These are phyloP conservation scores for Ogataea polymorpha DNA, from an alignment of 805 yeast species.

Conservation along the genomic window DNA sequence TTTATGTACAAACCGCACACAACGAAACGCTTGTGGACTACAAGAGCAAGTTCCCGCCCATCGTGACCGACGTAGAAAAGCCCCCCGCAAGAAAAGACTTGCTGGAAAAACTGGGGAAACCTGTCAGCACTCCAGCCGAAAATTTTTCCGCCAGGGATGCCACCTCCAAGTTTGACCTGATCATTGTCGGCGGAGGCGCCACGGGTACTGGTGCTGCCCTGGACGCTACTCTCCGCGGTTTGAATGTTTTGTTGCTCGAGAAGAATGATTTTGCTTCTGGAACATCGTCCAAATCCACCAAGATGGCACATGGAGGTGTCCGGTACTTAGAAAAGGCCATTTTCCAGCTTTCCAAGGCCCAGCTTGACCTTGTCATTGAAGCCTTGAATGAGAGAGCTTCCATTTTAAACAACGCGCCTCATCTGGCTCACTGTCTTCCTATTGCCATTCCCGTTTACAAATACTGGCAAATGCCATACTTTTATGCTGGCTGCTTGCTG, in stretches of 20 bases:
- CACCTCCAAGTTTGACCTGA: slow-evolving; percentile 64
- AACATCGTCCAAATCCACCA: slow-evolving; percentile 90
- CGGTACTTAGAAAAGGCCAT: slow-evolving; percentile 93
- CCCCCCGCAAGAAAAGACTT: slow-evolving; percentile 60
- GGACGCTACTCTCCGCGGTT: slow-evolving; percentile 88
- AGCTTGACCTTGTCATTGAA: slow-evolving; percentile 82
- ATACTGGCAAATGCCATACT: slow-evolving; percentile 95
- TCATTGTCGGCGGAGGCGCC: slow-evolving; percentile 95
- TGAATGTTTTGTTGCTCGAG: slow-evolving; percentile 83
- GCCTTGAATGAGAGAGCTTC: slow-evolving; percentile 85
- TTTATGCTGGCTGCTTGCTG: slow-evolving; percentile 85
- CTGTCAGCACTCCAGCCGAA: slow-evolving; percentile 11
- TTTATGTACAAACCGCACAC: slow-evolving; percentile 7
- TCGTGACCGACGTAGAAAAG: slow-evolving; percentile 41
- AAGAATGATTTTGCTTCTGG: slow-evolving; percentile 89
- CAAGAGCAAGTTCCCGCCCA: slow-evolving; percentile 34
- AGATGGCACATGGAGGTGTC: slow-evolving; percentile 97
- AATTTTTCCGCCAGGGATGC: slow-evolving; percentile 29
- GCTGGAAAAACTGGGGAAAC: slow-evolving; percentile 41
- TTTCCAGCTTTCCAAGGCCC: slow-evolving; percentile 87
- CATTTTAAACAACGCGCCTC: slow-evolving; percentile 88
- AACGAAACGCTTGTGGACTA: slow-evolving; percentile 13
- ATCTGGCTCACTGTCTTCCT: slow-evolving; percentile 79
- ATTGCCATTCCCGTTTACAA: slow-evolving; percentile 94
- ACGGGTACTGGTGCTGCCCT: slow-evolving; percentile 91